A percentile compares a stretch with the other conserved stretches of the same genome.
These are phyloP conservation scores for Clavispora carvajalis DNA, from an alignment of 805 yeast genomes.

Conservation along the genomic window DNA sequence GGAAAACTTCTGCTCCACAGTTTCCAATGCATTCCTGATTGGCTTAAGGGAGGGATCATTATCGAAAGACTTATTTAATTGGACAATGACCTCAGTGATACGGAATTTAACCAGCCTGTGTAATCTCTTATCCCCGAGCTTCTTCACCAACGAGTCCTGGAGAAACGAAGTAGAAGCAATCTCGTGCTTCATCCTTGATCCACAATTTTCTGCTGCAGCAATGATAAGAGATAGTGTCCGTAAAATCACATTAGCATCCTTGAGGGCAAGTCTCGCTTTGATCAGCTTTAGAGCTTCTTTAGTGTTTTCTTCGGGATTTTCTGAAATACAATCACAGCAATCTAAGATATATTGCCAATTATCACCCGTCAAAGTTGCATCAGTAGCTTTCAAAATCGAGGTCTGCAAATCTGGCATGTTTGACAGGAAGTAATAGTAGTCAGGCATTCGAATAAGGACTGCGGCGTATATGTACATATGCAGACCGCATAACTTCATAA, in stretches of 20 bases:
- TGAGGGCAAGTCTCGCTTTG: conserved; percentile 19
- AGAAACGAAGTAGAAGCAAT: conserved; percentile 35
- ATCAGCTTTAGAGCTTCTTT: conserved; percentile 26
- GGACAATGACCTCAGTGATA: conserved; percentile 62
- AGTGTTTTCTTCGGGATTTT: conserved; percentile 34
- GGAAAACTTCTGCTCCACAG: conserved; percentile 36
- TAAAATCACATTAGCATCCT: conserved; percentile 38
- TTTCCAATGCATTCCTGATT: conserved; percentile 56
- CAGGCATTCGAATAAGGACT: background rate
- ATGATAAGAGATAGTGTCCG: conserved; percentile 32
- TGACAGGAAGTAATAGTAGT: background rate
- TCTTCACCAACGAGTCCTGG: conserved; percentile 28
- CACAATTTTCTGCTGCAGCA: conserved; percentile 41
- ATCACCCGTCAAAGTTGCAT: conserved; percentile 35
- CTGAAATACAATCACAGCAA: conserved; percentile 34
- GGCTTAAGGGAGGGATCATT: conserved; percentile 73
- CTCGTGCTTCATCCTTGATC: conserved; percentile 40
- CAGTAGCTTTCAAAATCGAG: conserved; percentile 34
- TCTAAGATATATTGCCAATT: conserved; percentile 42
- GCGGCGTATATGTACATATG: background rate
- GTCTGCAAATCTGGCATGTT: conserved; percentile 12
- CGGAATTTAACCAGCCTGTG: conserved; percentile 65
- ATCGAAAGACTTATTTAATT: conserved; percentile 59
- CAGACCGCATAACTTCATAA: no score
- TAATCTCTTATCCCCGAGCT: conserved; percentile 49